These are phyloP conservation scores for Pythium monospermum DNA, from an alignment of 352 stramenopile genomes.

Conservation along the genomic window DNA sequence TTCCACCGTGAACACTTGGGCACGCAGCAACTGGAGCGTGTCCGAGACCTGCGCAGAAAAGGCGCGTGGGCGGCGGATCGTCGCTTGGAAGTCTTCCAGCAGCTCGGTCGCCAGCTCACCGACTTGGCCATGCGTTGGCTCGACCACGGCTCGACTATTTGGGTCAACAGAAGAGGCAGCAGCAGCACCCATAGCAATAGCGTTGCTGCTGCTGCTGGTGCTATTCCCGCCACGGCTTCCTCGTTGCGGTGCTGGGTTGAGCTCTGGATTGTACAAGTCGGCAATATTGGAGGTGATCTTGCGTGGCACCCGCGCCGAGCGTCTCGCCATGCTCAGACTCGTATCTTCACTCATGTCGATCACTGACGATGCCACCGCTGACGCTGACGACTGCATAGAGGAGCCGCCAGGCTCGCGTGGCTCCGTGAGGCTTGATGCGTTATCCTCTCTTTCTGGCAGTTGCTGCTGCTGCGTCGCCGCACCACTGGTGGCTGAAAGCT, in stretches of 20 bases:
- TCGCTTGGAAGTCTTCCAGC: constrained; percentile 46
- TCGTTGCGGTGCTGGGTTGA: constrained; percentile 34
- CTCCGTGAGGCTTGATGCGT: no score
- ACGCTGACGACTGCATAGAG: no score
- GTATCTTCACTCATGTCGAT: constrained; percentile 15
- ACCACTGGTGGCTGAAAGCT: no score
- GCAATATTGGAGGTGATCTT: constrained; percentile 78
- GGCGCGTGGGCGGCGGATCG: constrained; percentile 46
- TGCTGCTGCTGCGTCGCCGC: no score
- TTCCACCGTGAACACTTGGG: constrained; percentile 68
- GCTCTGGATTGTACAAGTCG: constrained; percentile 72
- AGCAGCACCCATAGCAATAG: no score
- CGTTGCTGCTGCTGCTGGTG: no score
- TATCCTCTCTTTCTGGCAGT: no score
- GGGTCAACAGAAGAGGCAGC: no score
- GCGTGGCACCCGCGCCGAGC: constrained; percentile 61
- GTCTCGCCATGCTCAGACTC: constrained; percentile 22
- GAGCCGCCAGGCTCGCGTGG: no score
- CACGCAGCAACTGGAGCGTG: constrained; percentile 49
- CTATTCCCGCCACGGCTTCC: no score
- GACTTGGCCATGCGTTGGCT: constrained; percentile 66
- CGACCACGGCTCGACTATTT: constrained; percentile 21
- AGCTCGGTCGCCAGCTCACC: constrained; percentile 68
- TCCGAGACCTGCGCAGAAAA: constrained; percentile 20
- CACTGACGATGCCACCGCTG: neutral